Evolutionary conservation across 257 asterid genomes (phyloP), one percentile per base, ranked within the genome.

Genomic region (Solanum pimpinellifolium): DNA sequence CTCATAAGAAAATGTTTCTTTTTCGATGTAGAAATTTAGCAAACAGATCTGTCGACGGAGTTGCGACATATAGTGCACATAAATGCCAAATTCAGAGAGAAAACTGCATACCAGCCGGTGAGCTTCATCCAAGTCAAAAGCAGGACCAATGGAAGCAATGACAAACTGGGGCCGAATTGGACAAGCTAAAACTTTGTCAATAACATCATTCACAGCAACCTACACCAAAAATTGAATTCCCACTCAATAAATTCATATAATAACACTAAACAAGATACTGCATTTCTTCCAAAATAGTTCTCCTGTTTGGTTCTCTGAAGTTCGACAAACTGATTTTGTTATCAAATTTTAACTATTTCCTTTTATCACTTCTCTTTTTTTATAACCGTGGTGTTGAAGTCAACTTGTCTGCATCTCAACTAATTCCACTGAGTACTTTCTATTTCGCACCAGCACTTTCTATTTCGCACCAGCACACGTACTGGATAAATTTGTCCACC

Each of bases 121-220:
- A 80, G 94, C 95, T 9, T 70, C 88, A 85, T 66, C 21, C 91
- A 92, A 87, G 92, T 85, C 59, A 84, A 91, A 93, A 25, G 73
- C 42, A 69, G 97, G 95, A 47, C 96, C 92, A 86, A 94, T 75
- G 7, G 95, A 93, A 31, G 92, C 99, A 77, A 95, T 87, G n/a
- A 92, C 97, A 69, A 96, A 96, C 86, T 96, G 97, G n/a, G 99
- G 99, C 56, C 94, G 96, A 85, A 92, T 92, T 8, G 98, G 97
- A 89, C 90, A 89, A 9, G 91, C 91, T 74, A 95, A 90, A 87
- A 96, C 98, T 91, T 95, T 92, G 75, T 91, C 94, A 49, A 93
- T 11, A 52, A 92, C 98, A 91, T 95, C 99, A 84, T 89, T 87
- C 90, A 96, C 95, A 90, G 98, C 98, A 86, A 86, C 92, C 99